Evolutionary conservation across 2,329 filamentous ascomycete genomes (phyloP).

Genomic region (Penicillium sp.): DNA sequence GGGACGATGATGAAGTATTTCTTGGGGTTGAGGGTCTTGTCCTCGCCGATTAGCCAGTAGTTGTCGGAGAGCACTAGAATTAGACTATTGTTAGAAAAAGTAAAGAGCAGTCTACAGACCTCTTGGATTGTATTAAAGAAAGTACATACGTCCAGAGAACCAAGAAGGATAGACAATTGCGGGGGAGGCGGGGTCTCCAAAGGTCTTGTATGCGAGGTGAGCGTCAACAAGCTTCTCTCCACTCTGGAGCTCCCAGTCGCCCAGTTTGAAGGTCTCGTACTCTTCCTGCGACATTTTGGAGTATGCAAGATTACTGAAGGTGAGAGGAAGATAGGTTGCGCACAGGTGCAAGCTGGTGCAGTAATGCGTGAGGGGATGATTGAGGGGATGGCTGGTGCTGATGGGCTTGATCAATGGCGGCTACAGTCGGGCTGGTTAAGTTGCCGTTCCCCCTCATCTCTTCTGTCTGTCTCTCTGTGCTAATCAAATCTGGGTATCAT

Average conservation of each 20-base stretch:
- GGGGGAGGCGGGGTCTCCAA: constrained; percentile 54
- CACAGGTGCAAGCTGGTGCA: too few relatives aligned
- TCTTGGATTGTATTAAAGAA: too few relatives aligned
- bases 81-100: not conserved
- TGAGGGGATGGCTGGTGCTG: too few relatives aligned
- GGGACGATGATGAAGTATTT: constrained; percentile 62
- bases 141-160: constrained; percentile 57
- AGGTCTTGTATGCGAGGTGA: constrained; percentile 67
- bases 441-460: too few relatives aligned
- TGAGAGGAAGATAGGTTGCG: too few relatives aligned
- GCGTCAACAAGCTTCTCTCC: constrained; percentile 56
- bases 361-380: too few relatives aligned
- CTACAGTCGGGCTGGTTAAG: too few relatives aligned
- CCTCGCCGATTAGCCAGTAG: constrained; percentile 61
- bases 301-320: too few relatives aligned
- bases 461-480: too few relatives aligned
- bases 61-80: constrained; percentile 55
- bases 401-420: too few relatives aligned
- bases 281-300: constrained; percentile 18
- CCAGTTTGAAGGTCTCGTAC: constrained; percentile 50
- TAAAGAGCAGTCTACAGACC: not conserved
- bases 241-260: constrained; percentile 58
- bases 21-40: constrained; percentile 56
- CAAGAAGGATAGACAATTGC: constrained; percentile 69
- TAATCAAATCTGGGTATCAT: too few relatives aligned